Conservation (phyloP, 1,284 basidiomycete genomes). For the Trichosporon sp. region DNA sequence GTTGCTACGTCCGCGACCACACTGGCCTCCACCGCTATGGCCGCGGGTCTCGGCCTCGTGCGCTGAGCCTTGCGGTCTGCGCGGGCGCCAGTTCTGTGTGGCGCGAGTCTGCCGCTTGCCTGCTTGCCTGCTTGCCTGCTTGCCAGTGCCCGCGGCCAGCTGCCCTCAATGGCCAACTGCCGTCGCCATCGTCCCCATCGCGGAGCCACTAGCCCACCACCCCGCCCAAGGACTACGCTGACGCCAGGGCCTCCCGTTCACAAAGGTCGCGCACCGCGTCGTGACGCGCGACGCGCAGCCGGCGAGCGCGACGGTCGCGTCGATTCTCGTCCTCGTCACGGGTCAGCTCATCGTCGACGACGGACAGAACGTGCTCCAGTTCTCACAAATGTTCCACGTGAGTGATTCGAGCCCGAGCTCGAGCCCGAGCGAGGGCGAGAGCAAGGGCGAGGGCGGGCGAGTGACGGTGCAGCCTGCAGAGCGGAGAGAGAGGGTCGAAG, state of each 20-base stretch:
- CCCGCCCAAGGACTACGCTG: no score
- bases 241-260: slow-evolving; percentile 70
- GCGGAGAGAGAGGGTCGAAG: no score
- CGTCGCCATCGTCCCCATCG: no score
- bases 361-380: slow-evolving; percentile 70
- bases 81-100: neutral
- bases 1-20: neutral
- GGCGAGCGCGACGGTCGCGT: slow-evolving; percentile 60
- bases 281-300: slow-evolving; percentile 86
- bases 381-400: slow-evolving; percentile 82
- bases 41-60: neutral
- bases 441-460: neutral
- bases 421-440: neutral
- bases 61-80: no score
- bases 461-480: no score
- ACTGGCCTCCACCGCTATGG: neutral
- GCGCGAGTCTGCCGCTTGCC: no score
- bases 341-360: slow-evolving; percentile 80
- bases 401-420: slow-evolving; percentile 16
- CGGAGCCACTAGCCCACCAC: no score
- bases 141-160: no score
- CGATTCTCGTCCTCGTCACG: slow-evolving; percentile 81
- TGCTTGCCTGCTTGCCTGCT: neutral
- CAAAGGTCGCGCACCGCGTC: slow-evolving; percentile 75
- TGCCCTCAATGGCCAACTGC: no score